Percentiles rank a stretch among this genome's conserved stretches.
Conservation (phyloP, 768 basidiomycete genomes). For the Nidularia sp. region DNA sequence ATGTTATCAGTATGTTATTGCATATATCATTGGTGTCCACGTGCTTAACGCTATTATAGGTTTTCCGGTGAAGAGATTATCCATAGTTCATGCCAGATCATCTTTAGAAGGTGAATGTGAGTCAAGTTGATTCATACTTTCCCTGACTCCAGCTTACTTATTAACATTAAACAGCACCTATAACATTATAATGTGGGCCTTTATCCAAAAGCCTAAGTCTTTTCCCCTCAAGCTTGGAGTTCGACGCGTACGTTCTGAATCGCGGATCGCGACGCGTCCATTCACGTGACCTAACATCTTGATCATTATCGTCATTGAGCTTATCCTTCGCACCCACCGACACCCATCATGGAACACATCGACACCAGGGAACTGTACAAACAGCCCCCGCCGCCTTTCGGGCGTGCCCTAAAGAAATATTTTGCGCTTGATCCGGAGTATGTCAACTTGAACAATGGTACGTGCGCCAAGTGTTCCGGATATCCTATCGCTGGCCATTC, state of each 20-base stretch:
- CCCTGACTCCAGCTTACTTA: not conserved
- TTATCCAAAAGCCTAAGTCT: not conserved
- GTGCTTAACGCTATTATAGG: too few species aligned
- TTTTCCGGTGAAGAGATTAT: too few species aligned
- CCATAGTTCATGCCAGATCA: too few species aligned
- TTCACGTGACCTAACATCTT: not conserved
- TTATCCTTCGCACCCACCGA: not conserved
- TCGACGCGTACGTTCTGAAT: not conserved
- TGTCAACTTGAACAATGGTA: conserved; percentile 65
- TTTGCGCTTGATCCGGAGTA: conserved; percentile 57
- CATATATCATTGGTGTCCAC: too few species aligned
- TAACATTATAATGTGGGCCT: not conserved
- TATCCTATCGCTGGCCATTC: too few species aligned
- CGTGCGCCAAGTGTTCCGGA: conserved; percentile 2
- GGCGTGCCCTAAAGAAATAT: conserved; percentile 48
- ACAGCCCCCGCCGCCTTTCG: conserved; percentile 39
- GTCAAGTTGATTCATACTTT: not conserved
- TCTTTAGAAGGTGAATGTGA: not conserved
- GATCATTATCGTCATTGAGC: not conserved
- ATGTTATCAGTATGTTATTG: too few species aligned
- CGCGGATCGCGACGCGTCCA: not conserved
- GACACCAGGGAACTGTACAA: conserved; percentile 14
- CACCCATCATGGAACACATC: conserved; percentile 1
- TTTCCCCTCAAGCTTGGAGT: not conserved
- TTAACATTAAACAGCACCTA: not conserved